phyloP scores from a whole-genome alignment of 2,329 filamentous ascomycete genomes.

The Helotiales sp. region DNA sequence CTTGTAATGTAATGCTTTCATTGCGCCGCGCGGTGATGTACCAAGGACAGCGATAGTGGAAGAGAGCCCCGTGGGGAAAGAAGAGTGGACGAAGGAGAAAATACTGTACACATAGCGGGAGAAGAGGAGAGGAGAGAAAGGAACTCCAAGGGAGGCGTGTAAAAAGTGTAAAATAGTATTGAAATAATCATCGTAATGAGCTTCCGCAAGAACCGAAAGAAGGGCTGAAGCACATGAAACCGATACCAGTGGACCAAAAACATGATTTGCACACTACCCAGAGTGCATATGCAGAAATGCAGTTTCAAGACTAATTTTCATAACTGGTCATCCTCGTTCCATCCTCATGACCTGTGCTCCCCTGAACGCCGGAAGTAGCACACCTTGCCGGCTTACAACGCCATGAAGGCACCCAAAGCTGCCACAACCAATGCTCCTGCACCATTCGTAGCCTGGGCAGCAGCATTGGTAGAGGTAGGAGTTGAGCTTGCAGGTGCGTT shows the following conservation, averaged over 20 bases:
- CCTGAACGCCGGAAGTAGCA: too few relatives aligned
- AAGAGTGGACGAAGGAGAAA: too few relatives aligned
- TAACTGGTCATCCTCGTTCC: not conserved
- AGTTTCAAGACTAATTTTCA: not conserved
- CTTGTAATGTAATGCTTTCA: not conserved
- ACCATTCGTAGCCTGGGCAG: slow-evolving; percentile 4
- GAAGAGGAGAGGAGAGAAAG: not conserved
- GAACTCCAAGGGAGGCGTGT: not conserved
- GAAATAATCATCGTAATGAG: not conserved
- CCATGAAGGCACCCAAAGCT: slow-evolving; percentile 11
- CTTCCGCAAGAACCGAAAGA: not conserved
- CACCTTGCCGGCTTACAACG: not conserved
- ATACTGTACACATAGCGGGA: not conserved
- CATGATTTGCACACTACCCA: not conserved
- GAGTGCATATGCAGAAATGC: not conserved
- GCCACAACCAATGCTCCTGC: slow-evolving; percentile 3
- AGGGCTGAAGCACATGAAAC: not conserved
- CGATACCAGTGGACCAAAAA: not conserved
- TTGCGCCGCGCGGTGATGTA: not conserved
- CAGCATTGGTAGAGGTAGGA: slow-evolving; percentile 8
- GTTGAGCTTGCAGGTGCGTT: slow-evolving; percentile 8
- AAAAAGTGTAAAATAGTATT: not conserved
- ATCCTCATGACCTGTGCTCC: not conserved
- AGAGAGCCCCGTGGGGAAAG: too few relatives aligned
- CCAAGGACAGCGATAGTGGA: not conserved